Evolutionary conservation across 805 yeast genomes (phyloP).

Genomic region (Candida rishiriensis): DNA sequence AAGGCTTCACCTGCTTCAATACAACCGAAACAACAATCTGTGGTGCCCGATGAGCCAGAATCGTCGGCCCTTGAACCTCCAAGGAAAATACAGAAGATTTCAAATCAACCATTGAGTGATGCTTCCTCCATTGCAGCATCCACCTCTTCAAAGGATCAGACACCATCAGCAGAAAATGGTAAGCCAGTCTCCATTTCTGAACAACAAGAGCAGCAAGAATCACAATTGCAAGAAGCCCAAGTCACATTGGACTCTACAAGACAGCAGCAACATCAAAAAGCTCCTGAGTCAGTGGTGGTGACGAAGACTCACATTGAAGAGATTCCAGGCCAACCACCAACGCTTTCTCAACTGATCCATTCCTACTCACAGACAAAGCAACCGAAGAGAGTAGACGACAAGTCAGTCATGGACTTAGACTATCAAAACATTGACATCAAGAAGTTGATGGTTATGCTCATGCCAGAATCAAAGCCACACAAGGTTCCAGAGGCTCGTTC

Average conservation of each 20-base stretch:
- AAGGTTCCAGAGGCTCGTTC: constrained; percentile 57
- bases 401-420: constrained; percentile 28
- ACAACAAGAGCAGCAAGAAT: too few relatives aligned
- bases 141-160: not conserved
- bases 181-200: too few relatives aligned
- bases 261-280: too few relatives aligned
- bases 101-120: too few relatives aligned
- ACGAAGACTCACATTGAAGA: constrained; percentile 15
- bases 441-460: constrained; percentile 40
- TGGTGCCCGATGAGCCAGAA: not conserved
- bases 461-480: constrained; percentile 50
- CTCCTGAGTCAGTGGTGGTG: not conserved
- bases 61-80: constrained; percentile 1
- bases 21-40: not conserved
- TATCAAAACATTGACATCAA: constrained; percentile 37
- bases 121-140: too few relatives aligned
- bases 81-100: not conserved
- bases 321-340: constrained; percentile 23
- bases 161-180: not conserved
- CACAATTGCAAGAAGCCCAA: too few relatives aligned
- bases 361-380: constrained; percentile 18
- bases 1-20: constrained; percentile 1
- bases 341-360: constrained; percentile 26
- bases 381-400: constrained; percentile 27
- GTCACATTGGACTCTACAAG: too few relatives aligned